A percentile compares a stretch with the other conserved stretches of the same genome.
Conservation (phyloP, 1,139 yeast genomes). For the Candida glucosophila region DNA sequence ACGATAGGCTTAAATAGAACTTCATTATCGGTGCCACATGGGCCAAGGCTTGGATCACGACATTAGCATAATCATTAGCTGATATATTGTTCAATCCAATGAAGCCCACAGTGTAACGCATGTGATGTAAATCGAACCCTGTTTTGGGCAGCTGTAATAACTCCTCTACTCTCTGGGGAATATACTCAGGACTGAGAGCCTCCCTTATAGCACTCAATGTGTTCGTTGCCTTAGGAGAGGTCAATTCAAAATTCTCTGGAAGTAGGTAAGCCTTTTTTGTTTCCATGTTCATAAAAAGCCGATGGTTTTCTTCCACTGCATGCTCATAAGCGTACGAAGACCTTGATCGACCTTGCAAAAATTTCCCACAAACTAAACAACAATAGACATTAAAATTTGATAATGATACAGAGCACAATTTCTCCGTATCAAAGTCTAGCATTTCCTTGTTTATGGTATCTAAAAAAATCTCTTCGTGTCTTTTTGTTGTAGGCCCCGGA, state of each 20-base stretch:
- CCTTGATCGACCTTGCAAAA: slow-evolving; percentile 57
- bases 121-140: slow-evolving; percentile 33
- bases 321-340: slow-evolving; percentile 64
- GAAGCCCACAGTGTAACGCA: slow-evolving; percentile 50
- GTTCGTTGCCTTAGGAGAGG: slow-evolving; percentile 14
- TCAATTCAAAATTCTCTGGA: slow-evolving; percentile 51
- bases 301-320: slow-evolving; percentile 54
- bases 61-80: slow-evolving; percentile 44
- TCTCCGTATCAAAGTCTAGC: slow-evolving; percentile 66
- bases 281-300: slow-evolving; percentile 49
- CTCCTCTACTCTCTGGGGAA: slow-evolving; percentile 18
- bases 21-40: slow-evolving; percentile 51
- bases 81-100: slow-evolving; percentile 54
- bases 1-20: slow-evolving; percentile 28
- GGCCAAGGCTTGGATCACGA: slow-evolving; percentile 44
- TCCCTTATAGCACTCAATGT: slow-evolving; percentile 43
- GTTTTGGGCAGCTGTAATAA: slow-evolving; percentile 5
- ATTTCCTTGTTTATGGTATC: slow-evolving; percentile 46
- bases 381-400: slow-evolving; percentile 58
- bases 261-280: slow-evolving; percentile 43
- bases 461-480: slow-evolving; percentile 22
- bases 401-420: slow-evolving; percentile 55
- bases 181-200: slow-evolving; percentile 46
- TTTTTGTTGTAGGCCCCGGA: slow-evolving; percentile 6
- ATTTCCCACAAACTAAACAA: slow-evolving; percentile 69